Base-by-base conservation (phyloP, 176 grass and related monocot genomes). In the Aechmea fasciata region DNA sequence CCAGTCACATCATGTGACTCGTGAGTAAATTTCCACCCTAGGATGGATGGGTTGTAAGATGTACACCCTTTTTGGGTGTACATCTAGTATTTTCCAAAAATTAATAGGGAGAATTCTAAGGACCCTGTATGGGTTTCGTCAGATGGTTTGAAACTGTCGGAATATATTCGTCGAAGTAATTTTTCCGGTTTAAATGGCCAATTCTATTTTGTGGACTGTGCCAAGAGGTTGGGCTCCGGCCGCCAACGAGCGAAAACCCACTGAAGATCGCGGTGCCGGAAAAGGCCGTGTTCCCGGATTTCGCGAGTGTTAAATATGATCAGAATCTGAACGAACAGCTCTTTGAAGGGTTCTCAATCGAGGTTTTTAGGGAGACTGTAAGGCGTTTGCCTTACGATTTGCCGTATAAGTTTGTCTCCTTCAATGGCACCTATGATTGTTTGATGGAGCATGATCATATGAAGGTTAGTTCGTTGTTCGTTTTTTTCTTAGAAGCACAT, bases 151-250 rank as follows among this genome's bases (percentile, higher is more conserved):
- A 18, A 61, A 48, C 64, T 93, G 13, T 77, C 83, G 51, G 11
- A 78, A 2, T 49, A 55, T 49, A 78, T 89, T 18, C 11, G 75
- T 53, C 64, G 72, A 3, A 68, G 9, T 1, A 83, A 63, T n/a
- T 83, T 93, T 64, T 54, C 18, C 10, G 73, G 77, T 15, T 13
- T 85, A 9, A 82, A 73, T 66, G 85, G 80, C n/a, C 22, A 73
- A 15, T 88, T 93, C 79, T 47, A 73, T 13, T 49, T 93, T 24
- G 11, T 71, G 52, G 5, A 8, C 19, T 26, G 41, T 81, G 33
- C 86, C 90, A 12, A 90, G 80, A 61, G 90, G 86, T 0, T 87
- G 77, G 80, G 69, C 81, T 53, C 68, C 59, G 51, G 77, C 81
- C 59, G 51, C 80, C 81, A 3, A 71, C 57, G 7, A 55, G 55